Evolutionary conservation across 129 eudicot genomes (phyloP).

Genomic region (Apium graveolens): DNA sequence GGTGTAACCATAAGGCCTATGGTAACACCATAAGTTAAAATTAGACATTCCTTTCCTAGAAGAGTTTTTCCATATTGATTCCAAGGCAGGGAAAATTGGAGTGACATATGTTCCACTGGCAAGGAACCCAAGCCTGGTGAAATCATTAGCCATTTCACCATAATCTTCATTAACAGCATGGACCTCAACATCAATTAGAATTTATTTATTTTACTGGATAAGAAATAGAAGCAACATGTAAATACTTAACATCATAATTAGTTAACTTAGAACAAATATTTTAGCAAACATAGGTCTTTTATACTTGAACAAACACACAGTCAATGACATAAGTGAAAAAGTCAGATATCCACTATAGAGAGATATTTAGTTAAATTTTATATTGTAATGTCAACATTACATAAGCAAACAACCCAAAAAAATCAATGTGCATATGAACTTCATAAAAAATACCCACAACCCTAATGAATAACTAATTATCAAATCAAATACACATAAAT

Average conservation of each 20-base stretch:
- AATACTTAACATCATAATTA: background rate
- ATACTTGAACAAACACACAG: background rate
- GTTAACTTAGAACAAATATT: background rate
- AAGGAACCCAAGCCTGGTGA: constrained; percentile 95
- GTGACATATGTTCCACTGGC: constrained; percentile 92
- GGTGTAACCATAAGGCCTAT: too few relatives aligned
- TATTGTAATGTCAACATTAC: background rate
- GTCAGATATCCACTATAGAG: background rate
- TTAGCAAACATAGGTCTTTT: background rate
- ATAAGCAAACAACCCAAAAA: too few relatives aligned
- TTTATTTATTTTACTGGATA: constrained; percentile 88
- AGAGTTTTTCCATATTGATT: constrained; percentile 97
- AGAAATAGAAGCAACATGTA: constrained; percentile 2
- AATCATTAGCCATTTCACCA: constrained; percentile 95
- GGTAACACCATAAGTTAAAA: too few relatives aligned
- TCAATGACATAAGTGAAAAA: background rate
- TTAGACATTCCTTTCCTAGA: constrained; percentile 84
- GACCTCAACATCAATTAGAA: constrained; percentile 92
- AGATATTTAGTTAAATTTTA: background rate
- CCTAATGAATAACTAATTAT: too few relatives aligned
- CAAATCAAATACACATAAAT: too few relatives aligned
- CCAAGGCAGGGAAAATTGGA: constrained; percentile 90
- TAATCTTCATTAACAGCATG: constrained; percentile 99
- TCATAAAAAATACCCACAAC: too few relatives aligned
- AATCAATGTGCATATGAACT: too few relatives aligned